Evolutionary conservation across 345 rosid species (phyloP).

Genomic region (Eucalyptus cloeziana): DNA sequence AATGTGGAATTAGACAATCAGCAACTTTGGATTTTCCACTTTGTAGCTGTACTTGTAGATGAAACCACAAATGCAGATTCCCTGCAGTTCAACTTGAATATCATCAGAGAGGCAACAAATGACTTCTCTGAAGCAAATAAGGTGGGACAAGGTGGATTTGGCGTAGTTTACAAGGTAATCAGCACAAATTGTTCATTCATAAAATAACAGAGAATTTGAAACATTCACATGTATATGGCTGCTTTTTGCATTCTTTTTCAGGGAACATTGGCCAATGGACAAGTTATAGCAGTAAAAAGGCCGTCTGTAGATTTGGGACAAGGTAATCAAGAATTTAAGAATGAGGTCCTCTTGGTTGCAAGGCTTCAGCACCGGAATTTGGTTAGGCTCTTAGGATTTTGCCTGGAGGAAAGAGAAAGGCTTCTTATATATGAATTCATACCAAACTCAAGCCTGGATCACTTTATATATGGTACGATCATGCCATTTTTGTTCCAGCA

Average conservation of each 20-base stretch:
- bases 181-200: background rate
- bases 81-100: background rate
- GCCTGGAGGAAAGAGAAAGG: background rate
- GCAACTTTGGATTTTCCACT: too few relatives aligned
- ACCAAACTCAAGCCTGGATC: background rate
- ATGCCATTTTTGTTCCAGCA: background rate
- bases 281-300: background rate
- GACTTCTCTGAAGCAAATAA: conserved; percentile 4
- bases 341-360: background rate
- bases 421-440: background rate
- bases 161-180: background rate
- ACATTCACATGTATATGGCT: background rate
- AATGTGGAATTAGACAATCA: too few relatives aligned
- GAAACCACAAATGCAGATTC: too few relatives aligned
- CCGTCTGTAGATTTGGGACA: background rate
- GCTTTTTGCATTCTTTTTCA: background rate
- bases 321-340: background rate
- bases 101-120: conserved; percentile 9
- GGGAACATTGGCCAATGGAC: background rate
- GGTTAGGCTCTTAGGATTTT: background rate
- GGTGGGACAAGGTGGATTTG: conserved; percentile 8
- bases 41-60: too few relatives aligned
- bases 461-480: background rate
- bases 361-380: background rate
- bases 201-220: background rate